phyloP scores from a whole-genome alignment of 306 rosid genomes.

The Astragalus membranaceus region DNA sequence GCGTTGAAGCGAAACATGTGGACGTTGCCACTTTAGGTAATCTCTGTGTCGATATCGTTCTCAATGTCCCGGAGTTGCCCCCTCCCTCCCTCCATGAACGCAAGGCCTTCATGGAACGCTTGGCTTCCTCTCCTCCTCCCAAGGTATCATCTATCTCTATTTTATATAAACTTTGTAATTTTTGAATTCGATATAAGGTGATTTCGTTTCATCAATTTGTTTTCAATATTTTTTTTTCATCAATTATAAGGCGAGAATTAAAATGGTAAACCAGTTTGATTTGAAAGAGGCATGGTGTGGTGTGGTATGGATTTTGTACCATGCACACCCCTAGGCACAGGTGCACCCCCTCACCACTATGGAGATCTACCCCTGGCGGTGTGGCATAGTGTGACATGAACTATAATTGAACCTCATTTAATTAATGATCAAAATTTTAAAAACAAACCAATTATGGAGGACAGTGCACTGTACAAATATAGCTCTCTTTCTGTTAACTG shows the following conservation, averaged over 20 bases:
- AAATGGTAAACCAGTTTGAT: too few species aligned
- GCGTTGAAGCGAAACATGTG: conserved; percentile 34
- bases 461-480: too few species aligned
- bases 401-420: too few species aligned
- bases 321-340: too few species aligned
- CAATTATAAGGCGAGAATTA: not conserved
- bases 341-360: too few species aligned
- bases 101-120: conserved; percentile 62
- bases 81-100: conserved; percentile 52
- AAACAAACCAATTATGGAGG: too few species aligned
- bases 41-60: conserved; percentile 89
- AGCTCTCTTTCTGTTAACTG: too few species aligned
- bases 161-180: not conserved
- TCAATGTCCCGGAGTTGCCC: conserved; percentile 73
- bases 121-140: conserved; percentile 73
- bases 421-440: too few species aligned
- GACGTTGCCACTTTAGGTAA: conserved; percentile 85
- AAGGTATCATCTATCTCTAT: conserved; percentile 38
- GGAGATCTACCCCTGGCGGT: too few species aligned
- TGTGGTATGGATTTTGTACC: too few species aligned
- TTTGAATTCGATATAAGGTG: not conserved
- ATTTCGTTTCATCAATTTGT: not conserved
- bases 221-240: not conserved
- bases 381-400: too few species aligned
- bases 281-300: too few species aligned